Evolutionary conservation across 176 grass and related monocot species (phyloP).

Genomic region (Puccinellia tenuiflora): DNA sequence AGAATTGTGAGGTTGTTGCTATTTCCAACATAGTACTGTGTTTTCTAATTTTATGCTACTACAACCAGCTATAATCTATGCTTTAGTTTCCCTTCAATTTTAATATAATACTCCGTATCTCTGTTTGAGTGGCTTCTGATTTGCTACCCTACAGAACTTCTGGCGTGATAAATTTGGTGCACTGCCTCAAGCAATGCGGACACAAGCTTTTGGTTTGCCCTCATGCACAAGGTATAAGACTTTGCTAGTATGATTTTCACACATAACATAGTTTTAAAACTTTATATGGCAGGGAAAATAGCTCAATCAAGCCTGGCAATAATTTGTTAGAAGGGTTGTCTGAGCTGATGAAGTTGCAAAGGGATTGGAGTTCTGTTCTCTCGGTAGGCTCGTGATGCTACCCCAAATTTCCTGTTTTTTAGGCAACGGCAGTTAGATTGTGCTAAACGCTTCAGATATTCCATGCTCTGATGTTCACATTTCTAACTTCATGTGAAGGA

Average conservation of each 20-base stretch:
- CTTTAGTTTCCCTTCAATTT: background rate
- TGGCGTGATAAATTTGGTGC: constrained; percentile 47
- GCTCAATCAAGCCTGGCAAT: constrained; percentile 23
- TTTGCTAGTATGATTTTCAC: constrained; percentile 3
- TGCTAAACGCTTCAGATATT: background rate
- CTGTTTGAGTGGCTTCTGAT: constrained; percentile 5
- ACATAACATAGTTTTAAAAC: constrained; percentile 10
- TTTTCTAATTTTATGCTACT: constrained; percentile 1
- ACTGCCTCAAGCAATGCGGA: constrained; percentile 41
- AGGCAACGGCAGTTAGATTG: background rate
- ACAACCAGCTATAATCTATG: background rate
- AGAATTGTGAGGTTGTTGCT: constrained; percentile 58
- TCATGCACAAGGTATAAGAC: constrained; percentile 58
- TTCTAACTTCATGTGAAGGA: background rate
- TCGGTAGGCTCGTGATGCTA: constrained; percentile 39
- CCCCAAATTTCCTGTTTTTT: background rate
- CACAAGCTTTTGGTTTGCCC: constrained; percentile 47
- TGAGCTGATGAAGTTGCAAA: constrained; percentile 54
- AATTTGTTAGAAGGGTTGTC: constrained; percentile 42
- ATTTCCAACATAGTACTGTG: constrained; percentile 1
- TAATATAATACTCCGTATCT: background rate
- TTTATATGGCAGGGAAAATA: constrained; percentile 39
- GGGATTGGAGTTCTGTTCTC: constrained; percentile 68
- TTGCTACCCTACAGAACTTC: constrained; percentile 32
- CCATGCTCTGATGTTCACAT: background rate